These are phyloP conservation scores for Phialophora verrucosa DNA, from an alignment of 2,329 filamentous ascomycete genomes.

Conservation along the genomic window DNA sequence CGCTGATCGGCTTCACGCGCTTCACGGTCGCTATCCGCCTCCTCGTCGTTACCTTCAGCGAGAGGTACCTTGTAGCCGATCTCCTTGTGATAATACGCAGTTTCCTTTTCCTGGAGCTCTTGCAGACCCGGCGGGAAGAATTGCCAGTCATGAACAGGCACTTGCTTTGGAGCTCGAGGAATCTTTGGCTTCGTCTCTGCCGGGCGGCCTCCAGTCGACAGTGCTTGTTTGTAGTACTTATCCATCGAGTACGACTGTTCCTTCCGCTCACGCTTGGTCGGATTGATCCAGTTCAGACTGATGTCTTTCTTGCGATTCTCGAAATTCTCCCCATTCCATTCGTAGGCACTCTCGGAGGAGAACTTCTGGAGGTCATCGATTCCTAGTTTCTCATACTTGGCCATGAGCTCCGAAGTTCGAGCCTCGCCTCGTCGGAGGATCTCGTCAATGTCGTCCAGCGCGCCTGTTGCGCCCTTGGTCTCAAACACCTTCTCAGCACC, in stretches of 20 bases:
- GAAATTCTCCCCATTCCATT: constrained; percentile 98
- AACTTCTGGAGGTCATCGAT: constrained; percentile 98
- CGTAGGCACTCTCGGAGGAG: constrained; percentile 94
- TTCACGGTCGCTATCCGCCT: constrained; percentile 71
- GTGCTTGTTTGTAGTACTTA: constrained; percentile 93
- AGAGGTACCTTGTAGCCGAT: constrained; percentile 93
- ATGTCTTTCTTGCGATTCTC: constrained; percentile 90
- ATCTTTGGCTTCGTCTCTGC: constrained; percentile 92
- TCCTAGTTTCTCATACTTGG: constrained; percentile 94
- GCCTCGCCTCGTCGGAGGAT: constrained; percentile 87
- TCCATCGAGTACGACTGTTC: constrained; percentile 98
- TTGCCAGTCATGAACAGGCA: constrained; percentile 92
- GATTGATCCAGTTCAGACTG: constrained; percentile 95
- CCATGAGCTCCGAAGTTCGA: constrained; percentile 86
- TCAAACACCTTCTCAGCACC: constrained; percentile 95
- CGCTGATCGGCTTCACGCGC: constrained; percentile 82
- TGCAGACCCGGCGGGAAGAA: constrained; percentile 87
- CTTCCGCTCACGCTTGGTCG: constrained; percentile 96
- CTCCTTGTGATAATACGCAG: constrained; percentile 92
- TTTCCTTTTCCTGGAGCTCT: constrained; percentile 94
- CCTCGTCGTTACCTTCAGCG: constrained; percentile 87
- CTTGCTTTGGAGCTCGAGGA: constrained; percentile 92
- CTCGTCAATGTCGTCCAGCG: constrained; percentile 81
- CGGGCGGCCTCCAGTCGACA: constrained; percentile 75
- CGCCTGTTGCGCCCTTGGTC: constrained; percentile 68